Evolutionary conservation across 225 moss, liverwort and hornwort species (phyloP).

Genomic region (Bryum argenteum): DNA sequence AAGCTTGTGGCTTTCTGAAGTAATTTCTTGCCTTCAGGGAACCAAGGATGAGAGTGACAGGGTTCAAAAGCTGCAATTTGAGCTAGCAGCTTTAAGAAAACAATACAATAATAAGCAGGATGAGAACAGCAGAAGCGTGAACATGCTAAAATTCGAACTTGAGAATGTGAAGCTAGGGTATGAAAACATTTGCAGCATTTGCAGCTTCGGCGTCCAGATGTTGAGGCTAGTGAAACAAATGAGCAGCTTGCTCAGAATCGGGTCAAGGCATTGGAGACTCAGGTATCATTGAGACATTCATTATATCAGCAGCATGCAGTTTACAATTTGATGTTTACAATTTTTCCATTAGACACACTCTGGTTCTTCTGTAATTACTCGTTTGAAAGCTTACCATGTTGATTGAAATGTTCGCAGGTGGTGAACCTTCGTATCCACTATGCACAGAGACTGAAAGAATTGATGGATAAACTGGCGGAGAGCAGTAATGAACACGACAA

Average conservation of each 20-base stretch:
- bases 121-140: slow-evolving; percentile 37
- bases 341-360: neutral
- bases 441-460: slow-evolving; percentile 62
- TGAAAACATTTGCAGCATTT: slow-evolving; percentile 45
- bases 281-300: slow-evolving; percentile 35
- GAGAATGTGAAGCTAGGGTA: slow-evolving; percentile 65
- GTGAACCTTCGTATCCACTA: slow-evolving; percentile 65
- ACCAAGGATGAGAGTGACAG: slow-evolving; percentile 41
- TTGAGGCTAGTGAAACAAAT: slow-evolving; percentile 42
- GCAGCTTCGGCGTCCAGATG: slow-evolving; percentile 36
- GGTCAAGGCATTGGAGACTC: slow-evolving; percentile 62
- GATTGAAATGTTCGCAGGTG: slow-evolving; percentile 39
- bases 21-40: slow-evolving; percentile 19
- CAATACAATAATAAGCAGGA: slow-evolving; percentile 42
- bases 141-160: slow-evolving; percentile 48
- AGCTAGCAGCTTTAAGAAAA: slow-evolving; percentile 46
- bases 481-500: slow-evolving; percentile 48
- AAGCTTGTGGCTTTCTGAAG: neutral
- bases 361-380: slow-evolving; percentile 1
- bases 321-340: neutral
- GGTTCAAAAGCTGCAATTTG: slow-evolving; percentile 46
- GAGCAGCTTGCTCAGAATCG: slow-evolving; percentile 48
- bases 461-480: slow-evolving; percentile 57
- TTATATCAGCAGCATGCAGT: slow-evolving; percentile 10
- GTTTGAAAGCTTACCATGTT: neutral